These are phyloP conservation scores for Schizosaccharomyces japonicus DNA, from an alignment of 805 yeast genomes.

Conservation along the genomic window DNA sequence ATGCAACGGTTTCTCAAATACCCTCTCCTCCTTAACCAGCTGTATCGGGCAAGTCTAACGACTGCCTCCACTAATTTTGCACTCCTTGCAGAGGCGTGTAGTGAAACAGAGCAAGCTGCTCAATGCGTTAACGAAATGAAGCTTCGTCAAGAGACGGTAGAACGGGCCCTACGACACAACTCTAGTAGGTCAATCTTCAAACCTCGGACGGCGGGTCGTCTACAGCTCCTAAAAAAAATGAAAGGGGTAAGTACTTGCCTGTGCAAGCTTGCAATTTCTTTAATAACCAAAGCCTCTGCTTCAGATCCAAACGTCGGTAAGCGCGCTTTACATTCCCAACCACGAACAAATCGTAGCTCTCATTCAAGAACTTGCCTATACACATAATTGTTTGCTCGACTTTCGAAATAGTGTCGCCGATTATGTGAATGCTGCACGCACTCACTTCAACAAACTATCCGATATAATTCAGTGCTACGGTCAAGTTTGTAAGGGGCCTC, in stretches of 20 bases:
- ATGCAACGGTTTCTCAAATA: background rate
- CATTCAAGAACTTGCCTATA: background rate
- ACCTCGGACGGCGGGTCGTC: background rate
- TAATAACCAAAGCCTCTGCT: too few relatives aligned
- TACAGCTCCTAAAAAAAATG: too few relatives aligned
- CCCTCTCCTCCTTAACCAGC: conserved; percentile 1
- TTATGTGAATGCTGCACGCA: background rate
- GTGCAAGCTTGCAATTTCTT: too few relatives aligned
- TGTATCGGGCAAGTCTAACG: background rate
- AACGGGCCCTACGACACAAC: too few relatives aligned
- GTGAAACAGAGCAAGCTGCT: background rate
- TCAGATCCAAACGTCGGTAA: background rate
- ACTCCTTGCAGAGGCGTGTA: background rate
- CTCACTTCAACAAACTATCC: background rate
- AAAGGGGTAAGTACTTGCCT: too few relatives aligned
- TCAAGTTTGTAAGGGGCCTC: background rate
- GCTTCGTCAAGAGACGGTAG: background rate
- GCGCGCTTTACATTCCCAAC: background rate
- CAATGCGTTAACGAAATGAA: conserved; percentile 1
- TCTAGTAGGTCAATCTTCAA: too few relatives aligned
- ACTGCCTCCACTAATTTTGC: background rate
- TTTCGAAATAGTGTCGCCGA: background rate
- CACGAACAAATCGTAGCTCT: background rate
- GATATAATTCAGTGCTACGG: background rate
- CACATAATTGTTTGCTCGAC: background rate